Conservation (phyloP, 257 asterid species). For the Striga asiatica region DNA sequence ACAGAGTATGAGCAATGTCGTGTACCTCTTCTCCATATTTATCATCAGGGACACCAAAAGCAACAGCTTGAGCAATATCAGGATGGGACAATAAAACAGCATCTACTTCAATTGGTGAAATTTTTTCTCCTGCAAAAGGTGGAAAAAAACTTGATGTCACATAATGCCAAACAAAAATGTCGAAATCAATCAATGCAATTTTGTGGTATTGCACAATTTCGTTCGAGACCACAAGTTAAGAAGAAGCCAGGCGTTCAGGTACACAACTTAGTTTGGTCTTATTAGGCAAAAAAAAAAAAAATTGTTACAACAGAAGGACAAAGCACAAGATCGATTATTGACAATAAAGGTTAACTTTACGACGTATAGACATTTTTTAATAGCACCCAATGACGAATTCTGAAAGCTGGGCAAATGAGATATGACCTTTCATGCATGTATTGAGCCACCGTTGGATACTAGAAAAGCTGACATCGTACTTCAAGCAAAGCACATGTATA, state of each 20-base stretch:
- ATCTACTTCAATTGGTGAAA: slow-evolving; percentile 95
- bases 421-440: background rate
- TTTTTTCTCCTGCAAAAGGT: slow-evolving; percentile 73
- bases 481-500: too few species aligned
- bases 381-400: background rate
- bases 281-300: background rate
- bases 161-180: background rate
- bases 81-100: slow-evolving; percentile 81
- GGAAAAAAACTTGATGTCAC: background rate
- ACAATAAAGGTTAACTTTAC: background rate
- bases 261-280: too few species aligned
- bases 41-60: slow-evolving; percentile 94
- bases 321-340: background rate
- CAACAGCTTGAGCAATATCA: slow-evolving; percentile 75
- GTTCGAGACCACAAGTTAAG: background rate
- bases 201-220: background rate
- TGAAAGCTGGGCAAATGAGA: background rate
- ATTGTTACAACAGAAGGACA: background rate
- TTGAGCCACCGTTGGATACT: background rate
- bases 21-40: slow-evolving; percentile 97
- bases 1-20: background rate
- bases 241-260: too few species aligned
- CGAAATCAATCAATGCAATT: background rate
- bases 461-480: too few species aligned
- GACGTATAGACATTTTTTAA: background rate